Evolutionary conservation across 2,329 filamentous ascomycete genomes (phyloP).

Genomic region (Talaromyces sp.): DNA sequence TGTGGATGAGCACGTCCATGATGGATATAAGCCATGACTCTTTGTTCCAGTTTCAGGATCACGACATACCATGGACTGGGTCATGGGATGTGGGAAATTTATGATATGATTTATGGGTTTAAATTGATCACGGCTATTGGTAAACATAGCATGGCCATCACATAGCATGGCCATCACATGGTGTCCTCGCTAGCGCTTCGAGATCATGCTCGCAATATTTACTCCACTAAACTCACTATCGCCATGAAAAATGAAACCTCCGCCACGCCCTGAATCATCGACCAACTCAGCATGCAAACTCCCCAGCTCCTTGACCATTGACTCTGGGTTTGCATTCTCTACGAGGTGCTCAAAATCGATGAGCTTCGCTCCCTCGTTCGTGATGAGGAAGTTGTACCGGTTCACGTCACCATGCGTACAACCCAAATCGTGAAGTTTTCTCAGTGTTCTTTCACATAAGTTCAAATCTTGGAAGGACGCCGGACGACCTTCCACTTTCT

Average conservation of each 20-base stretch:
- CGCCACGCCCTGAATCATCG: background rate
- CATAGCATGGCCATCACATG: too few relatives aligned
- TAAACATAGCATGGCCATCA: background rate
- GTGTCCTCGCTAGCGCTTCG: too few relatives aligned
- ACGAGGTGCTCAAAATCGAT: background rate
- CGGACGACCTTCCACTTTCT: background rate
- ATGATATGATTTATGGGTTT: background rate
- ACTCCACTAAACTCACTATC: background rate
- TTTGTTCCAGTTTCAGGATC: constrained; percentile 32
- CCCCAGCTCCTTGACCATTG: background rate
- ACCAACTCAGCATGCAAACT: background rate
- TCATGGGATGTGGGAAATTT: constrained; percentile 31
- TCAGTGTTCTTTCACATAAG: background rate
- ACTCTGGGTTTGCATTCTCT: background rate
- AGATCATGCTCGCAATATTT: too few relatives aligned
- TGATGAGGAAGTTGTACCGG: background rate
- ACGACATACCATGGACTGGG: constrained; percentile 26
- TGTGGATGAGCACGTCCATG: constrained; percentile 26
- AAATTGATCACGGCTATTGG: background rate
- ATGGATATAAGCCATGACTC: constrained; percentile 30
- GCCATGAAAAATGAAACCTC: background rate
- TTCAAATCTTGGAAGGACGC: background rate
- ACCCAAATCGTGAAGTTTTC: background rate
- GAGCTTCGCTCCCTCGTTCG: background rate
- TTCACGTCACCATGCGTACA: background rate